Base-by-base conservation (phyloP, 768 basidiomycete species). In the Russula lepida region DNA sequence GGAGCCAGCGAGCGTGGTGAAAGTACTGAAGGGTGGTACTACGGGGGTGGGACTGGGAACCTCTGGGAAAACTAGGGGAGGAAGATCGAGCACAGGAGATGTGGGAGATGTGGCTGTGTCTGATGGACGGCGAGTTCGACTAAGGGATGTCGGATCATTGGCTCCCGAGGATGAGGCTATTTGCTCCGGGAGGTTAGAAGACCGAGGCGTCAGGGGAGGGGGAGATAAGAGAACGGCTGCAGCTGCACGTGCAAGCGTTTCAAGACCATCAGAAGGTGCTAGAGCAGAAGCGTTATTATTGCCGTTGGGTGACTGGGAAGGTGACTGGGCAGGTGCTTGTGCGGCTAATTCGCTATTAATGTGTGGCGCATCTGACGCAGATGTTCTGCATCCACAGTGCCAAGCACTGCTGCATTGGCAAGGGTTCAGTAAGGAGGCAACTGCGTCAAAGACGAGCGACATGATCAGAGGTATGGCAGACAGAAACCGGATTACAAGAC, bases 21-120 rank as follows among this genome's bases (percentile, higher is more conserved):
- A 58, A n/a, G 66, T 62, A 46, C 66, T 66, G 50, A 66, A 66
- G 33, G 66, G 64, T 43, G 66, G 66, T 5, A 66, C 62, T 17
- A 56, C 64, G 46, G 64, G 39, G 43, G 49, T 30, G 15, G 58
- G 49, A 21, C 44, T 17, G 47, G 65, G 47, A 43, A 51, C 12
- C 3, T 56, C 57, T 17, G 59, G 59, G 50, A 66, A 58, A 53
- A 58, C 30, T 19, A 66, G 44, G 15, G 65, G 65, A 27, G 65
- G 65, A 23, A 66, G 65, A n/a, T 44, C 64, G 35, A 60, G 65
- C 30, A 57, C 56, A 23, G 56, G 65, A 2, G 52, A 35, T n/a
- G 4, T 25, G 8, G 41, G 52, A 27, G 32, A 37, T 15, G 9
- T 48, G 39, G 41, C 49, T 17, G n/a, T 43, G 27, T 49, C 41